These are phyloP conservation scores for Fusarium anguioides DNA, from an alignment of 2,329 filamentous ascomycete genomes.

Conservation along the genomic window DNA sequence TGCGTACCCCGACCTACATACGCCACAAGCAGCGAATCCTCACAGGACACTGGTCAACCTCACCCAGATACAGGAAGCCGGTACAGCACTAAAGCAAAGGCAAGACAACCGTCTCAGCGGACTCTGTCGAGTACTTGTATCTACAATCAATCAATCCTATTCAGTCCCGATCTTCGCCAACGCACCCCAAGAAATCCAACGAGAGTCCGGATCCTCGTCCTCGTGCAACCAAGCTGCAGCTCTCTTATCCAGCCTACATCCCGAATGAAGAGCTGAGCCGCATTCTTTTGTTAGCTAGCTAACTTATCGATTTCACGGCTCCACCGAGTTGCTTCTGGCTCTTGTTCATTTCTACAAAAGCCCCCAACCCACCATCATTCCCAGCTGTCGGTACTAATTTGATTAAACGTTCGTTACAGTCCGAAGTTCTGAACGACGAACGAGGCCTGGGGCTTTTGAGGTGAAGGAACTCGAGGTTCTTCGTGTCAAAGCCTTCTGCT, in stretches of 20 bases:
- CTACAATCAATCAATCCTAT: conserved; percentile 28
- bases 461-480: not conserved
- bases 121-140: conserved; percentile 15
- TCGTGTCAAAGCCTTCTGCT: not conserved
- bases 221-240: conserved; percentile 39
- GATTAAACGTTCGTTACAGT: conserved; percentile 23
- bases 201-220: conserved; percentile 29
- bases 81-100: conserved; percentile 27
- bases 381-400: conserved; percentile 15
- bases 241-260: conserved; percentile 29
- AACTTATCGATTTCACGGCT: conserved; percentile 19
- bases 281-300: conserved; percentile 36
- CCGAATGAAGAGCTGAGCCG: conserved; percentile 40
- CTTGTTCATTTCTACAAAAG: conserved; percentile 41
- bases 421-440: conserved; percentile 19
- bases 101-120: conserved; percentile 16
- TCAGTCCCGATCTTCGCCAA: conserved; percentile 34
- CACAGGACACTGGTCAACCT: conserved; percentile 24
- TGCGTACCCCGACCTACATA: conserved; percentile 34
- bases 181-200: conserved; percentile 38
- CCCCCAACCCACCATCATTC: conserved; percentile 41
- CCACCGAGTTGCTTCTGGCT: conserved; percentile 7
- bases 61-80: conserved; percentile 17
- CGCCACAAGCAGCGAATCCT: conserved; percentile 29
- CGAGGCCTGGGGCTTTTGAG: conserved; percentile 17